Evolutionary conservation across 768 basidiomycete genomes (phyloP).

Genomic region (Rhodotorula kratochvilovae): DNA sequence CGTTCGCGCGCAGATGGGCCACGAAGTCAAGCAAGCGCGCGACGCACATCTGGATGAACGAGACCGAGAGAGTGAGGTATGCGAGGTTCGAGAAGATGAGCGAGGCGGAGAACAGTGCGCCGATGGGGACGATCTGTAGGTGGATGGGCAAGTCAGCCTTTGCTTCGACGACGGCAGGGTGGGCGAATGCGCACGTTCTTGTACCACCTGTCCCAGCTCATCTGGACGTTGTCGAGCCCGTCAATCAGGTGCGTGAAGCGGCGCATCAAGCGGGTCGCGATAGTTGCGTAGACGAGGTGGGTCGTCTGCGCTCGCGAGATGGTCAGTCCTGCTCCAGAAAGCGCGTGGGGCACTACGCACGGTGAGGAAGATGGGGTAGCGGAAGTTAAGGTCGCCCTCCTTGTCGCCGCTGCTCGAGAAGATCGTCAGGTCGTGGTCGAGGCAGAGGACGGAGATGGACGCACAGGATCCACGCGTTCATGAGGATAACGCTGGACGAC

Average conservation of each 20-base stretch:
- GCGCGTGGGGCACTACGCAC: background rate
- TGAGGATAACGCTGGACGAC: slow-evolving; percentile 15
- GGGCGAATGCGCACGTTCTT: slow-evolving; percentile 49
- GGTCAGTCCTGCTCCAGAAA: background rate
- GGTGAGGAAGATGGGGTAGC: slow-evolving; percentile 37
- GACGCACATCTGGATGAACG: slow-evolving; percentile 81
- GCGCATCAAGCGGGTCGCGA: slow-evolving; percentile 76
- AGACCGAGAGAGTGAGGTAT: slow-evolving; percentile 83
- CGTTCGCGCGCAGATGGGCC: no score
- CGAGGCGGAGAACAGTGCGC: slow-evolving; percentile 86
- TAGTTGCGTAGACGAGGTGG: slow-evolving; percentile 49
- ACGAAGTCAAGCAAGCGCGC: no score
- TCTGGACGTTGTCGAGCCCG: slow-evolving; percentile 64
- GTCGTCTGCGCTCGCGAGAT: slow-evolving; percentile 11
- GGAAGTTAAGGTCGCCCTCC: slow-evolving; percentile 20
- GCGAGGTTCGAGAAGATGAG: slow-evolving; percentile 87
- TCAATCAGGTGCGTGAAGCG: slow-evolving; percentile 76
- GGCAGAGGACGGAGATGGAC: background rate
- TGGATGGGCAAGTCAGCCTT: background rate
- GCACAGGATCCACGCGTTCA: slow-evolving; percentile 10
- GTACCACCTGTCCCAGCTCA: slow-evolving; percentile 72
- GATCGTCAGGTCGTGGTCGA: background rate
- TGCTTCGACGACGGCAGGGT: no score
- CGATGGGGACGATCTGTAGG: slow-evolving; percentile 76
- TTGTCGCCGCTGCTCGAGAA: background rate